These are phyloP conservation scores for Colletotrichum limetticola DNA, from an alignment of 2,329 filamentous ascomycete species.

Conservation along the genomic window DNA sequence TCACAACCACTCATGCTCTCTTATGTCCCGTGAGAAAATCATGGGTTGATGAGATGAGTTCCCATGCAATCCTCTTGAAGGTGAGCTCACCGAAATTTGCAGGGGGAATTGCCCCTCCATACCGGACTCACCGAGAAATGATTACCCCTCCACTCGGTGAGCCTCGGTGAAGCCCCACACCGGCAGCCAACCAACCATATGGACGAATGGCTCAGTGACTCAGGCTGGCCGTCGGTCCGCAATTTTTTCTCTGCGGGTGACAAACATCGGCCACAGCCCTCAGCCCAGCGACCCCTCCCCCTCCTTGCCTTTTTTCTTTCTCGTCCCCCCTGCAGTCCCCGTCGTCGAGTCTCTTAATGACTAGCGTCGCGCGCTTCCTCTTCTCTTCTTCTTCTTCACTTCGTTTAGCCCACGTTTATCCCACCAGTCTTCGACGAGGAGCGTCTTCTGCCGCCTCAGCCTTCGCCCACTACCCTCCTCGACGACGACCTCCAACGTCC, in stretches of 20 bases:
- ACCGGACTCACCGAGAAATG: neutral
- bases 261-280: neutral
- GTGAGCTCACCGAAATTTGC: constrained; percentile 6
- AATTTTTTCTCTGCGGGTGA: constrained; percentile 29
- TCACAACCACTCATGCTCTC: too few species aligned
- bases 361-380: constrained; percentile 30
- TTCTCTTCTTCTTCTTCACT: constrained; percentile 30
- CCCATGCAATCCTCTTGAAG: neutral
- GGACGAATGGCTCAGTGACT: constrained; percentile 10
- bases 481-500: neutral
- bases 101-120: neutral
- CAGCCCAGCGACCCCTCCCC: constrained; percentile 16
- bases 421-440: constrained; percentile 21
- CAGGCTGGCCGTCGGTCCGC: constrained; percentile 12
- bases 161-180: neutral
- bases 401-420: constrained; percentile 17
- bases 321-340: neutral
- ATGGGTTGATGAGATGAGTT: too few species aligned
- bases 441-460: neutral
- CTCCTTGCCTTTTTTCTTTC: constrained; percentile 17
- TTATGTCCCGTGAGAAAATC: too few species aligned
- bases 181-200: constrained; percentile 2
- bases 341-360: constrained; percentile 29
- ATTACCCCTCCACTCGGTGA: constrained; percentile 14
- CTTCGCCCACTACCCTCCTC: neutral